phyloP scores from a whole-genome alignment of 73 alveolate genomes.

The Tetrahymena elliotti region DNA sequence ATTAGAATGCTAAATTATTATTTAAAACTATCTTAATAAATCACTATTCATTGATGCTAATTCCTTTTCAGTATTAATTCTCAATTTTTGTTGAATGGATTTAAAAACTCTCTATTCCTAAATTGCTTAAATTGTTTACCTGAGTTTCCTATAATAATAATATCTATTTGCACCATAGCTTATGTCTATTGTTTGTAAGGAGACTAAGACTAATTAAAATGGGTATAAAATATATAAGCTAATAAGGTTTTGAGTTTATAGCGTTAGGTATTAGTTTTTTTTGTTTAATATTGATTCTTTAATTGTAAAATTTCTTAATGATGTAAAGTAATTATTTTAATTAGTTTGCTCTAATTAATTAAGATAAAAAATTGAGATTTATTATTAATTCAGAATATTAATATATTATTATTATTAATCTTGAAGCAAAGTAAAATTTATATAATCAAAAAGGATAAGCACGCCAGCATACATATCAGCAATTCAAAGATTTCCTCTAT shows the following conservation, averaged over 20 bases:
- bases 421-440: background rate
- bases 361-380: background rate
- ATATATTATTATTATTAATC: background rate
- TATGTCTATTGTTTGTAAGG: background rate
- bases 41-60: too few species aligned
- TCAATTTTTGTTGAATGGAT: constrained; percentile 19
- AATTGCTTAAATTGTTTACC: background rate
- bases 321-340: background rate
- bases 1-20: too few species aligned
- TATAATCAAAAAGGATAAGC: background rate
- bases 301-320: background rate
- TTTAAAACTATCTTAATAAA: too few species aligned
- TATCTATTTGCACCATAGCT: background rate
- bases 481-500: background rate
- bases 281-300: background rate
- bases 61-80: background rate
- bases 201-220: background rate
- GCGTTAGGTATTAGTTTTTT: background rate
- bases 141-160: background rate
- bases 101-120: background rate
- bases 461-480: background rate
- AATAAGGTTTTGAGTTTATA: background rate
- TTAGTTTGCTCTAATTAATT: background rate
- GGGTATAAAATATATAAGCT: background rate
- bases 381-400: background rate